Base-by-base conservation (phyloP, 345 rosid species). In the Rhodomyrtus tomentosa region DNA sequence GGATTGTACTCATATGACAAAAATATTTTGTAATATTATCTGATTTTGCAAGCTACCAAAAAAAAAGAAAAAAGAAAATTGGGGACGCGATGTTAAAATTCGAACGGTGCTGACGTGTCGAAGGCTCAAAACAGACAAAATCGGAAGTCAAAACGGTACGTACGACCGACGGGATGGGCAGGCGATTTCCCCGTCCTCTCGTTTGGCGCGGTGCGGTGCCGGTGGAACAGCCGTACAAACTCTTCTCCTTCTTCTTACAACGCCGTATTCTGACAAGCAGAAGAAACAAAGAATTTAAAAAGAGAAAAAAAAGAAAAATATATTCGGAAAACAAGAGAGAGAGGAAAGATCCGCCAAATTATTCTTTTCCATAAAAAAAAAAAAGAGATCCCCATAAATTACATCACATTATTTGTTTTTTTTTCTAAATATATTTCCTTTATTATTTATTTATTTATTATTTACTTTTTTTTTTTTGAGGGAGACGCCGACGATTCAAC, bases 401-500 rank as follows among this genome's bases (percentile, higher is more conserved):
- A 56, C 68, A 56, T 27, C 62, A 56, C 8, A 13, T 27, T 15
- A 59, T 27, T 58, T n/a, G n/a, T n/a, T n/a, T 58, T 1, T 8
- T 58, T 58, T 27, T 16, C 27, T 55, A 10, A 56, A n/a, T n/a
- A 25, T 6, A 56, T n/a, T 56, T n/a, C n/a, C n/a, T n/a, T n/a
- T n/a, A n/a, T n/a, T n/a, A n/a, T n/a, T 3, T 29, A n/a, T 56
- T 25, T 1, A 58, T 2, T 13, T n/a, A n/a, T n/a, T n/a, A n/a
- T n/a, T n/a, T n/a, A n/a, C n/a, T n/a, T n/a, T n/a, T n/a, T n/a
- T n/a, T n/a, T n/a, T n/a, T 12, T 4, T 9, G 21, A 50, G 24
- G 36, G 81, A 80, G 89, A 84, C 87, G 90, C 90, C 91, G 92
- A 90, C 92, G 90, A 84, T 80, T 82, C 89, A 87, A 85, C 89